Conservation (phyloP, 1,139 yeast genomes). For the Pichia sp. region DNA sequence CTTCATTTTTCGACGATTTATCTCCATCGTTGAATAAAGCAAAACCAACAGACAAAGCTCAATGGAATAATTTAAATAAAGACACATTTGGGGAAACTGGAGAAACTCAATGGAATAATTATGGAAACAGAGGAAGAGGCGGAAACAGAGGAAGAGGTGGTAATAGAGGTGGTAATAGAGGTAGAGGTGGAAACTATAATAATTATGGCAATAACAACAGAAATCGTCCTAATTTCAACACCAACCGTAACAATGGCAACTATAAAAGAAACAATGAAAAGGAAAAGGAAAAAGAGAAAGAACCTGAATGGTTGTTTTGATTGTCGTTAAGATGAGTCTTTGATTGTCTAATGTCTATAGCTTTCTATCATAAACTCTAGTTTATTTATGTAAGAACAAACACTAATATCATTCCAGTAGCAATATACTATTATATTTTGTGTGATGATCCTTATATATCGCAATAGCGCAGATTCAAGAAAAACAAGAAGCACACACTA, state of each 20-base stretch:
- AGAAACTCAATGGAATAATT: conserved; percentile 5
- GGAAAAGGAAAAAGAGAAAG: conserved; percentile 6
- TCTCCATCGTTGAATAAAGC: conserved; percentile 43
- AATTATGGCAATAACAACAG: background rate
- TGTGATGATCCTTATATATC: too few species aligned
- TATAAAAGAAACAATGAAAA: conserved; percentile 6
- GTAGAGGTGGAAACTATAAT: conserved; percentile 15
- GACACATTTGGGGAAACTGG: conserved; percentile 63
- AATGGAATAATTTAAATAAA: conserved; percentile 49
- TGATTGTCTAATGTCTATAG: too few species aligned
- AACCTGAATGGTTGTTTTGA: conserved; percentile 23
- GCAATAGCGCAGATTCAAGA: too few species aligned
- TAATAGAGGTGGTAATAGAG: conserved; percentile 6
- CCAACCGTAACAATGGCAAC: conserved; percentile 7
- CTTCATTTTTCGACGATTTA: conserved; percentile 76
- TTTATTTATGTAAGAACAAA: too few species aligned
- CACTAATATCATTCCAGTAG: too few species aligned
- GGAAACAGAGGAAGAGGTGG: conserved; percentile 26
- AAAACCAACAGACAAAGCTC: conserved; percentile 27
- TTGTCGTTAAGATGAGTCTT: too few species aligned
- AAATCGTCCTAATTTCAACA: conserved; percentile 1
- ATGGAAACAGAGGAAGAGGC: conserved; percentile 14
- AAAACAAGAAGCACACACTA: too few species aligned
- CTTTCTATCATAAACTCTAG: too few species aligned
- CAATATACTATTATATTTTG: too few species aligned